phyloP scores from a whole-genome alignment of 441 rosid genomes.

The Corymbia citriodora region DNA sequence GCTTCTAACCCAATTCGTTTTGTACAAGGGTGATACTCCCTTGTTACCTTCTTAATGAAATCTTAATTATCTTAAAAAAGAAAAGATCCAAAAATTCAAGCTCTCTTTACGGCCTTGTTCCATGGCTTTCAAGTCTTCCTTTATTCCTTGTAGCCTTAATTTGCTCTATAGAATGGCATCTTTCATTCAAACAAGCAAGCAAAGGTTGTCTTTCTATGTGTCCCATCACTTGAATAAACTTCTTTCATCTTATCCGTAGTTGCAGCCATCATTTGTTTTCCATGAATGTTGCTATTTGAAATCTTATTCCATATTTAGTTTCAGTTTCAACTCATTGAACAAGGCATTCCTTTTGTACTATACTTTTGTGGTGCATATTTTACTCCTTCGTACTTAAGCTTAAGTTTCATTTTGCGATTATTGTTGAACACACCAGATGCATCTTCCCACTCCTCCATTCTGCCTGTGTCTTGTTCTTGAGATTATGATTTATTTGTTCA shows the following conservation, averaged over 20 bases:
- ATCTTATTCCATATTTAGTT: background rate
- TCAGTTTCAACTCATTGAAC: background rate
- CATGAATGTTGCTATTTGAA: background rate
- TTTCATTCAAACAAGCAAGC: background rate
- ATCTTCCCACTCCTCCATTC: background rate
- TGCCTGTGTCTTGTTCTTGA: background rate
- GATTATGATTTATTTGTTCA: background rate
- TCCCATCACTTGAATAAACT: background rate
- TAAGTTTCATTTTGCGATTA: background rate
- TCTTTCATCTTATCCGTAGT: background rate
- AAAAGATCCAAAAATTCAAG: background rate
- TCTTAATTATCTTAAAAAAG: background rate
- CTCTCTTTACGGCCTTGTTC: background rate
- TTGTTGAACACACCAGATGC: background rate
- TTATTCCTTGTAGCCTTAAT: background rate
- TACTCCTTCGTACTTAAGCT: background rate
- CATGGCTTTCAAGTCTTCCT: background rate
- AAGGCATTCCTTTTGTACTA: background rate
- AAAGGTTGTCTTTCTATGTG: background rate
- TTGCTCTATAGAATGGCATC: background rate
- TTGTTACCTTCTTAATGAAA: background rate
- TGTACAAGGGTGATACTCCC: background rate
- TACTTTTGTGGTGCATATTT: background rate
- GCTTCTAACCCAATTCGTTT: background rate
- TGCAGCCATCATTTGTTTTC: background rate